Base-by-base conservation (phyloP, 352 stramenopile species). In the Globisporangium cylindrosporum region DNA sequence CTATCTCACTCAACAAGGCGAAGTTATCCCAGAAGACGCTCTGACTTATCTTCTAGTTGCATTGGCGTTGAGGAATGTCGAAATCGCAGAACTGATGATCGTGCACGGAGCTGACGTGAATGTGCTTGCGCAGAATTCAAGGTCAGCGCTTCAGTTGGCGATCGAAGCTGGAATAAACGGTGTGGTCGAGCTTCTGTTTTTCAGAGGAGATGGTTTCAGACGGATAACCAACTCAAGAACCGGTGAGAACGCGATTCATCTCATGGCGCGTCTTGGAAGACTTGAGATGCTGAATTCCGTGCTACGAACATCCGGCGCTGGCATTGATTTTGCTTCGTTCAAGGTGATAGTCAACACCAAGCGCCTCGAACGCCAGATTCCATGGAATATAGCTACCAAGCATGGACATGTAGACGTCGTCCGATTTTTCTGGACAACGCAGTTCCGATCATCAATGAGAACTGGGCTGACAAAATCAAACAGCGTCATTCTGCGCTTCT, bases 131-230 rank as follows among this genome's bases (percentile, higher is more conserved):
- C 14, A 22, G 46, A 22, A 54, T 4, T 25, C 15, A 20, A 54
- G 9, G 22, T n/a, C 20, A 20, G 4, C 5, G 4, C 46, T 54
- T 80, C 27, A 57, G 4, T 24, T 65, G 38, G 25, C 46, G 24
- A 38, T 56, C 34, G 18, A 62, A 51, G 32, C 56, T 3, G 24
- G 41, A 12, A 49, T 62, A 20, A 7, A 49, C 9, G 32, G 25
- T 20, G 15, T 46, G 7, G 29, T 62, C 5, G 14, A 15, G n/a
- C 56, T 62, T 24, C 38, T 62, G 32, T 15, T 62, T 12, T 49
- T 8, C 20, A 32, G 25, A 24, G 56, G 56, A 15, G 32, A n/a
- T 4, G 56, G 34, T 22, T 49, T 12, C 34, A 46, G 32, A 62
- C 24, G 2, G 20, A 62, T 7, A 10, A 5, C 0, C 20, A 3